These are phyloP conservation scores for Psidium friedrichsthalianum DNA, from an alignment of 345 rosid genomes.

Conservation along the genomic window DNA sequence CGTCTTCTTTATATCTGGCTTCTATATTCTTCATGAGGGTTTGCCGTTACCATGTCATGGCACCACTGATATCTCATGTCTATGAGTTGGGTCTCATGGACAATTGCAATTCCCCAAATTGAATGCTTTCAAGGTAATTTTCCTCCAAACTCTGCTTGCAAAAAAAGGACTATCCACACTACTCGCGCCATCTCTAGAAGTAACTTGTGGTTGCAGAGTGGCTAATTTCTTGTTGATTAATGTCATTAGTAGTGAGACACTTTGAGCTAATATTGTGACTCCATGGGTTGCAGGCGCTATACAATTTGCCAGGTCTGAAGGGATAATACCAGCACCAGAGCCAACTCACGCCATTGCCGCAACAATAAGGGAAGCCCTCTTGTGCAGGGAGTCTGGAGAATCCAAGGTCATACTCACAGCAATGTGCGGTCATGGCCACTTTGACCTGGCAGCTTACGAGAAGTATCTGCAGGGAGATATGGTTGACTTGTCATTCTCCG, in stretches of 20 bases:
- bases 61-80: constrained; percentile 79
- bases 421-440: constrained; percentile 98
- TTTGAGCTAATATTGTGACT: not conserved
- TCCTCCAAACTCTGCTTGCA: not conserved
- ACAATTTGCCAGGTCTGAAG: constrained; percentile 78
- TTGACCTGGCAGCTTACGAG: constrained; percentile 73
- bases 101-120: constrained; percentile 68
- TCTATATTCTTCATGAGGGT: constrained; percentile 45
- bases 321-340: constrained; percentile 87
- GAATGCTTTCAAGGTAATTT: constrained; percentile 74
- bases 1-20: not conserved
- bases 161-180: not conserved
- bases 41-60: constrained; percentile 96
- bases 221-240: not conserved
- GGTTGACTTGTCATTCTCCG: constrained; percentile 66
- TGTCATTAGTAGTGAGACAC: no score
- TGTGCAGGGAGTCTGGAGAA: constrained; percentile 71
- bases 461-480: constrained; percentile 63
- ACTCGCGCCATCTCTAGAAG: not conserved
- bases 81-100: constrained; percentile 78
- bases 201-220: not conserved
- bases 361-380: constrained; percentile 78
- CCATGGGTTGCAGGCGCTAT: constrained; percentile 53
- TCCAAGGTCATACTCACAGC: constrained; percentile 80
- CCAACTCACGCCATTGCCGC: constrained; percentile 96